These are phyloP conservation scores for Trichoderma gamsii DNA, from an alignment of 495 filamentous ascomycete genomes.

Conservation along the genomic window DNA sequence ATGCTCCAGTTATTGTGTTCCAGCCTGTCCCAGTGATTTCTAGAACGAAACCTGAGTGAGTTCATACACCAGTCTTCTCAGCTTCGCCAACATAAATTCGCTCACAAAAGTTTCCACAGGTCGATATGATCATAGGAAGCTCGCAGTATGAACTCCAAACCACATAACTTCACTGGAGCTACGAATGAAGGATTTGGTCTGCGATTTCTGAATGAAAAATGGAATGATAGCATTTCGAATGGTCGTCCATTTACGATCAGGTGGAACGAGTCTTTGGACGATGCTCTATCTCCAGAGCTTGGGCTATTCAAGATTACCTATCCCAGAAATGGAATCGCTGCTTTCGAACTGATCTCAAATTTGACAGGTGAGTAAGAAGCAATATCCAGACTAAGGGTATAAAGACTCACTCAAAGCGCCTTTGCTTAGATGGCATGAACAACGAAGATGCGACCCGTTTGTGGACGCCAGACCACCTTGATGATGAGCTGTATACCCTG, in stretches of 20 bases:
- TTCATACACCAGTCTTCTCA: not conserved
- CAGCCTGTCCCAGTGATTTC: not conserved
- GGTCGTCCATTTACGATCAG: not conserved
- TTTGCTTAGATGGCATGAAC: not conserved
- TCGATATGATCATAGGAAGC: slow-evolving; percentile 5
- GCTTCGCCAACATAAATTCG: not conserved
- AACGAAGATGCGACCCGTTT: not conserved
- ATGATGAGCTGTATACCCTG: slow-evolving; percentile 10
- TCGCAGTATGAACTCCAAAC: not conserved
- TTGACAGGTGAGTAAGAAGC: slow-evolving; percentile 3
- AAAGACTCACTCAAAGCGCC: not conserved
- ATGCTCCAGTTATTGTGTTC: not conserved
- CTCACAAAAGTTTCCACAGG: not conserved
- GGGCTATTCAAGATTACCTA: slow-evolving; percentile 12
- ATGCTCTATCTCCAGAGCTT: not conserved
- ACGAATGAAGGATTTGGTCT: not conserved
- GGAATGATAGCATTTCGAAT: slow-evolving; percentile 16
- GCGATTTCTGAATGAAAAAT: slow-evolving; percentile 8
- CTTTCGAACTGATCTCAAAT: slow-evolving; percentile 13
- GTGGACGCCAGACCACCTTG: slow-evolving; percentile 6
- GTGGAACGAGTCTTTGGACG: slow-evolving; percentile 11
- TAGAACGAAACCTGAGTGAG: not conserved
- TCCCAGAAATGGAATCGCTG: not conserved
- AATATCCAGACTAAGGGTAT: not conserved
- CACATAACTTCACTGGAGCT: not conserved